These are phyloP conservation scores for Aspergillus tamarii DNA, from an alignment of 2,329 filamentous ascomycete genomes.

Conservation along the genomic window DNA sequence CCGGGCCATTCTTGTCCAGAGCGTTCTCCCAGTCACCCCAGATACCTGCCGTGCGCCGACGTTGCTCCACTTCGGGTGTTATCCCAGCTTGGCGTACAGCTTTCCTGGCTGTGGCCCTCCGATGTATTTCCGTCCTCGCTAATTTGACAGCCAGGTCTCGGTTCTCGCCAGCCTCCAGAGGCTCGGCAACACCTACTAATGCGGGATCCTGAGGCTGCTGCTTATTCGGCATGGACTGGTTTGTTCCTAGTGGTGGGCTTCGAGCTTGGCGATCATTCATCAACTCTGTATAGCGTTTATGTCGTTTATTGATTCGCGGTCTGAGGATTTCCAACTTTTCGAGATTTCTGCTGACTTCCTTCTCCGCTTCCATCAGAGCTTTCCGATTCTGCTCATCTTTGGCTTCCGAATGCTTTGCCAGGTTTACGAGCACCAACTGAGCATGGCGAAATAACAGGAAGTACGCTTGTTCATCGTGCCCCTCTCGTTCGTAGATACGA, in stretches of 20 bases:
- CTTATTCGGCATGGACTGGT: constrained; percentile 16
- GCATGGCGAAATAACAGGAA: constrained; percentile 90
- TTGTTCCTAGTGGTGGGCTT: constrained; percentile 31
- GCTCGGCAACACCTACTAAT: constrained; percentile 59
- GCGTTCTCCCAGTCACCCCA: constrained; percentile 59
- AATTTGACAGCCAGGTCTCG: constrained; percentile 76
- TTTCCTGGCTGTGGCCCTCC: constrained; percentile 65
- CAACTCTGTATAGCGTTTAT: constrained; percentile 67
- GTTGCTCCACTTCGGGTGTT: constrained; percentile 60
- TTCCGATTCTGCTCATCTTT: constrained; percentile 63
- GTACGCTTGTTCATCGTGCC: constrained; percentile 85
- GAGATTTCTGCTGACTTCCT: constrained; percentile 66
- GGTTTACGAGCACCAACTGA: constrained; percentile 74
- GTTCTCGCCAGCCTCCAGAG: constrained; percentile 72
- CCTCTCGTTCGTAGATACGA: constrained; percentile 80
- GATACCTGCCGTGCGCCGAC: constrained; percentile 56
- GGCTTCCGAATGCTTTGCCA: constrained; percentile 76
- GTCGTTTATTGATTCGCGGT: constrained; percentile 72
- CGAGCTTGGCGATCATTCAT: constrained; percentile 49
- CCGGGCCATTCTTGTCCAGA: constrained; percentile 35
- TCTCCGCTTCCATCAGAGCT: constrained; percentile 60
- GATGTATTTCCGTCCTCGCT: constrained; percentile 71
- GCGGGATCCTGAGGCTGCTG: constrained; percentile 57
- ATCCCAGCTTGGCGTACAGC: constrained; percentile 62
- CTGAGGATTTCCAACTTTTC: constrained; percentile 76